Conservation (phyloP, 1,139 yeast genomes). For the Suhomyces terraborum region DNA sequence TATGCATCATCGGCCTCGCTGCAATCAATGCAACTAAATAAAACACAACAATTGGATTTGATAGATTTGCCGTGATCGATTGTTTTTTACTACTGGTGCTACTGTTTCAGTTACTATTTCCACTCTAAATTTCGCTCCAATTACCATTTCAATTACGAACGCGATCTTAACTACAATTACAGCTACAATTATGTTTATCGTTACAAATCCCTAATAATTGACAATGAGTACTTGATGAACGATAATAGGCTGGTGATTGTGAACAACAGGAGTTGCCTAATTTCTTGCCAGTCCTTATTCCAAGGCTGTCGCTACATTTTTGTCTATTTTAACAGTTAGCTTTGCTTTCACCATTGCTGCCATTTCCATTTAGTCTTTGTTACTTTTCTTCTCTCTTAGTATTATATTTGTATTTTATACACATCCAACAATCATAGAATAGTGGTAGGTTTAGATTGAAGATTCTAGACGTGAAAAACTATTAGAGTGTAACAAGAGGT, state of each 20-base stretch:
- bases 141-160: too few species aligned
- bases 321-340: constrained; percentile 1
- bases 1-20: not conserved
- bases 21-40: constrained; percentile 2
- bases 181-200: too few species aligned
- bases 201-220: too few species aligned
- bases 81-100: constrained; percentile 1
- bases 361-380: constrained; percentile 4
- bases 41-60: constrained; percentile 8
- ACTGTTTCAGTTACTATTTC: not conserved
- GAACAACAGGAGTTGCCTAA: too few species aligned
- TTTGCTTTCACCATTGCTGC: constrained; percentile 6
- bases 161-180: too few species aligned
- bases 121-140: too few species aligned
- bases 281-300: not conserved
- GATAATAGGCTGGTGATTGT: too few species aligned
- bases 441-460: not conserved
- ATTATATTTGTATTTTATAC: constrained; percentile 12
- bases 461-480: too few species aligned
- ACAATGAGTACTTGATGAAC: too few species aligned
- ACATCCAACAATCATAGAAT: not conserved
- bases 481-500: too few species aligned
- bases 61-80: constrained; percentile 8
- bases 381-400: constrained; percentile 15
- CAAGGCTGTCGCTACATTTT: constrained; percentile 2